Conservation (phyloP, 345 rosid species). For the Atalantia buxifolia region DNA sequence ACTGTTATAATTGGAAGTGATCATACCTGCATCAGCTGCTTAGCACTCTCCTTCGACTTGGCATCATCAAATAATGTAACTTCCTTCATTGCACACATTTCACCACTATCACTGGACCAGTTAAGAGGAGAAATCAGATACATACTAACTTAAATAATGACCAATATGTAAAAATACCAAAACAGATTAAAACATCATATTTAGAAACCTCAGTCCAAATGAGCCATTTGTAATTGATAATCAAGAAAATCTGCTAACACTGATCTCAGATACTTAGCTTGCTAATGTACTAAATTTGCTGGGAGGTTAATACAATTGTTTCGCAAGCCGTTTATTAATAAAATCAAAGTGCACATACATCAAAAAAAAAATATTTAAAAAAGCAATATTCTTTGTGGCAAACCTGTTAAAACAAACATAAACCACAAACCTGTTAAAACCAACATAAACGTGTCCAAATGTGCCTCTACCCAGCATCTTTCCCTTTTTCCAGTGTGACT, state of each 20-base stretch:
- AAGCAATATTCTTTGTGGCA: background rate
- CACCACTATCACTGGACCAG: constrained; percentile 49
- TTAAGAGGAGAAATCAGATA: constrained; percentile 12
- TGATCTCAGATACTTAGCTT: background rate
- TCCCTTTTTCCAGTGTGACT: constrained; percentile 74
- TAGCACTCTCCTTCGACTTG: constrained; percentile 61
- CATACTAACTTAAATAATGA: background rate
- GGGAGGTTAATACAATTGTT: background rate
- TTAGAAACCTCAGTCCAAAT: background rate
- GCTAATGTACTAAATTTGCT: background rate
- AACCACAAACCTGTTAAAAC: constrained; percentile 70
- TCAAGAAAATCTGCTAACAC: constrained; percentile 9
- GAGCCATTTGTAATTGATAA: background rate
- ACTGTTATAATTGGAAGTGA: background rate
- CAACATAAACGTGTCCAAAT: constrained; percentile 76
- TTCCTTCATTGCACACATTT: constrained; percentile 73
- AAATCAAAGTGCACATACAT: background rate
- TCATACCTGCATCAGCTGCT: constrained; percentile 57
- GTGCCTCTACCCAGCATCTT: constrained; percentile 77
- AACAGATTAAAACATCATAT: background rate
- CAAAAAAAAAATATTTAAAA: background rate
- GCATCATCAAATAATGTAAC: constrained; percentile 61
- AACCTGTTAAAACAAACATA: constrained; percentile 76
- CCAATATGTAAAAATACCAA: background rate
- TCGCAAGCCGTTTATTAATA: background rate